Percentiles rank a stretch among this genome's conserved stretches.
Evolutionary conservation across 164 flowering plant genomes (phyloP).

Genomic region (Stephania yunnanensis): DNA sequence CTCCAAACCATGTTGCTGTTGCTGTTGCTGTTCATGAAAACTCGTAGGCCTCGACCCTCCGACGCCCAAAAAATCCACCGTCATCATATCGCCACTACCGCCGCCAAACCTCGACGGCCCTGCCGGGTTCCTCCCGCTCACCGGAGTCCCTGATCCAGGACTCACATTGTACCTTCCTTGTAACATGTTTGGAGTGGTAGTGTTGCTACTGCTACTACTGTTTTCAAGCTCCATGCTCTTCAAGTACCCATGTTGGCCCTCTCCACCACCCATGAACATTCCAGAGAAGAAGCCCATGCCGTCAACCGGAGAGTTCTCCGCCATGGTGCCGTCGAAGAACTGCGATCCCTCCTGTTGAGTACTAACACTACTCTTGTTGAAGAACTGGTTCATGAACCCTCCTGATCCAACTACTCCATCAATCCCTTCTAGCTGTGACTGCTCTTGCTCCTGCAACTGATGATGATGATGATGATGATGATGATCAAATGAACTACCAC

Average conservation of each 20-base stretch:
- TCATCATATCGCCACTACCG: constrained; percentile 27
- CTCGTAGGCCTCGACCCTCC: constrained; percentile 25
- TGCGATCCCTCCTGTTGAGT: constrained; percentile 18
- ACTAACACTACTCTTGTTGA: constrained; percentile 9
- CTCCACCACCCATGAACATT: constrained; percentile 19
- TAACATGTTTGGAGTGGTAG: constrained; percentile 1
- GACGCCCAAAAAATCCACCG: constrained; percentile 50
- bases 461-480: constrained; percentile 11
- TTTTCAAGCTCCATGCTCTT: constrained; percentile 23
- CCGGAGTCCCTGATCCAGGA: constrained; percentile 4
- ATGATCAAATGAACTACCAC: constrained; percentile 3
- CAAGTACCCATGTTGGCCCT: constrained; percentile 21
- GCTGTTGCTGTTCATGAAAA: constrained; percentile 27
- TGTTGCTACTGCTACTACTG: constrained; percentile 7
- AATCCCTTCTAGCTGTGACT: constrained; percentile 22
- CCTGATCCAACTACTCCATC: constrained; percentile 6
- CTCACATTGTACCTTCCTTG: constrained; percentile 11
- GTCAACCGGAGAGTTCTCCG: constrained; percentile 12
- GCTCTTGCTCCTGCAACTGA: constrained; percentile 20
- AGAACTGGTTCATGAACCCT: constrained; percentile 25
- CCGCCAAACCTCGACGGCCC: constrained; percentile 22
- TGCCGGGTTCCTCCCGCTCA: constrained; percentile 10
- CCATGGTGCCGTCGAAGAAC: constrained; percentile 16
- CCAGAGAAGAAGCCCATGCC: constrained; percentile 26
- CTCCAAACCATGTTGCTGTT: constrained; percentile 24